Evolutionary conservation across 768 basidiomycete species (phyloP), one percentile per base, ranked within the genome.

Genomic region (Dacryopinax spathularia): DNA sequence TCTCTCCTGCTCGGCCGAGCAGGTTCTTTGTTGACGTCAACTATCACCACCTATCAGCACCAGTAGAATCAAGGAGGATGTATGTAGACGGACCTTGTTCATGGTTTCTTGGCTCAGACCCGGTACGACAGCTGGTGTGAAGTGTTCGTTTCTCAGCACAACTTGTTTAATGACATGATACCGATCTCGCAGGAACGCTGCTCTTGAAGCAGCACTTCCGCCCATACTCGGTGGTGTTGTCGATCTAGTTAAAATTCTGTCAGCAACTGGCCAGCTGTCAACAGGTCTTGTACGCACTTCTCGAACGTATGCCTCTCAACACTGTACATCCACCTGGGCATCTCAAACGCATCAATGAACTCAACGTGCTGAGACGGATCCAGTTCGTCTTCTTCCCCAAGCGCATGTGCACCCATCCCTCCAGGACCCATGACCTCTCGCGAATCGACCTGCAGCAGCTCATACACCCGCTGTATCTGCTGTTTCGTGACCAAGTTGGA

Each of bases 11-110:
- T 56, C 96, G 82, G 18, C 96, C 96, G 1, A 98, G 79, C 9
- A 99, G 80, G 72, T 99, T 95, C 73, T 97, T 96, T 3, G 92
- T 98, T 1, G 96, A 95, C 69, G 86, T 91, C 20, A 99, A 78
- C 93, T 95, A 72, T 33, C 43, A 60, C 62, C 6, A 66, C 43
- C 29, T 20, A 34, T 20, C 10, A n/a, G n/a, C n/a, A n/a, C n/a
- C n/a, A n/a, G n/a, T n/a, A 56, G 60, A 29, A 2, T 34, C 5
- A 16, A 13, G 27, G 60, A 25, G n/a, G 15, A 29, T 16, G 36
- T 33, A 6, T 15, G 13, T 25, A 34, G 2, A 66, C 84, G 68
- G 70, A 91, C 91, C 66, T 95, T 96, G 48, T 98, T 86, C 63
- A 96, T 85, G 63, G 85, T 84, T 66, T 87, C 86, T 64, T 92